Base-by-base conservation (phyloP, 31 red algal genomes). In the Asparagopsis taxiformis region DNA sequence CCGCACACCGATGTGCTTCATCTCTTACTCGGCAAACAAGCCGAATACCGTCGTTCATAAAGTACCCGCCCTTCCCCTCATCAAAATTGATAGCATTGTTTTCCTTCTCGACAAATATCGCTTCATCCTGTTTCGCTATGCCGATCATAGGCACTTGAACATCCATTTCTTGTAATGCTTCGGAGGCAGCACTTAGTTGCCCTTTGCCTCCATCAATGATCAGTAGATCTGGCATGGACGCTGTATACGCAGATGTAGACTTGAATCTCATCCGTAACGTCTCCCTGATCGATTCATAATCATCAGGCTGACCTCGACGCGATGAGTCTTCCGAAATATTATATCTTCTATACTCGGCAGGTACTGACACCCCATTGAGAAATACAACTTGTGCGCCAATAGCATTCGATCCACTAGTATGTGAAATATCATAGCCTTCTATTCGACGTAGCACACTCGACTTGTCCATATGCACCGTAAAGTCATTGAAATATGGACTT, bases 1-100 rank as follows among this genome's bases (percentile, higher is more conserved):
- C 32, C 11, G 92, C 92, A 23, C 56, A 55, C 19, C 80, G 72
- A 57, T 95, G 92, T 30, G 92, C 84, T 68, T 95, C 84, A 65
- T 95, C 92, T 28, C 92, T 65, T 9, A 89, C 31, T 11, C 66
- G 79, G 26, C 70, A 66, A 13, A 95, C 29, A 1, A 95, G 65
- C 8, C 51, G 59, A 10, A 95, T 25, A 2, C 30, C 77, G 20
- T 75, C 58, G 30, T 43, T 16, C 43, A 30, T 20, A 21, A 30
- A 2, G 1, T 39, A 28, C 7, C 15, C 31, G 7, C 20, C 25
- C 15, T 44, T 7, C 35, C 37, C 51, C 8, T 51, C 31, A 15
- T 64, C 51, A 17, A 22, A 16, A 16, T 44, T 60, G 22, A 88
- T 21, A 9, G 61, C 43, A 2, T 21, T 46, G 6, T 59, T 34